Evolutionary conservation across 1,284 basidiomycete genomes (phyloP), one percentile per base, ranked within the genome.

Genomic region (Cryptococcus sp.): DNA sequence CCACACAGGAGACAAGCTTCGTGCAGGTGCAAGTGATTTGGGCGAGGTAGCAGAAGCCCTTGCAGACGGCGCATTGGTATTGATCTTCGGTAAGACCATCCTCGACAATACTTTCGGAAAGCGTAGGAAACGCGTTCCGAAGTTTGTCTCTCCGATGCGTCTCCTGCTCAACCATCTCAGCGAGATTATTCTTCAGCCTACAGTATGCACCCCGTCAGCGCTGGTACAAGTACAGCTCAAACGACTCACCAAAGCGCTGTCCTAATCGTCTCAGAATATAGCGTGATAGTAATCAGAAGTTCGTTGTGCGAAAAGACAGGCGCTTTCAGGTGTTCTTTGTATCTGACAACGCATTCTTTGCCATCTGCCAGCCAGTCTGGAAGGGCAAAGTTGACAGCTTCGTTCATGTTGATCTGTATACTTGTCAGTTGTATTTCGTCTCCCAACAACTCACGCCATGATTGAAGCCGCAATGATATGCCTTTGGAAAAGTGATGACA

Each of bases 241-340:
- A 7, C 0, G 6, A 80, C 88, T 63, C 72, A 92, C 95, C 95
- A 98, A 62, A 89, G 81, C 3, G 95, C 91, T 23, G 93, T 96
- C 74, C 89, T 88, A 69, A 96, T 93, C n/a, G 89, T 88, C 59
- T 89, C 86, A 5, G 93, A 93, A 77, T 96, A 91, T 70, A 93
- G 87, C 19, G 89, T 93, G 72, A 98, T 94, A 17, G 94, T 97
- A 72, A 97, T 86, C 63, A 99, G 82, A 23, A 99, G 84, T 80
- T 99, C 95, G 67, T 98, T 92, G 77, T 99, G 96, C 26, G 93
- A 98, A 79, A 99, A 99, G 6, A 99, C 96, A 2, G 96, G 95
- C 34, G 89, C 82, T 76, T 98, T 97, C 76, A 86, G 81, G 77
- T 97, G 90, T 59, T 89, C 85, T 70, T 91, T 87, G 78, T 99